A percentile compares a stretch with the other conserved stretches of the same genome.
Evolutionary conservation across 768 basidiomycete species (phyloP).

Genomic region (Megacollybia marginata): DNA sequence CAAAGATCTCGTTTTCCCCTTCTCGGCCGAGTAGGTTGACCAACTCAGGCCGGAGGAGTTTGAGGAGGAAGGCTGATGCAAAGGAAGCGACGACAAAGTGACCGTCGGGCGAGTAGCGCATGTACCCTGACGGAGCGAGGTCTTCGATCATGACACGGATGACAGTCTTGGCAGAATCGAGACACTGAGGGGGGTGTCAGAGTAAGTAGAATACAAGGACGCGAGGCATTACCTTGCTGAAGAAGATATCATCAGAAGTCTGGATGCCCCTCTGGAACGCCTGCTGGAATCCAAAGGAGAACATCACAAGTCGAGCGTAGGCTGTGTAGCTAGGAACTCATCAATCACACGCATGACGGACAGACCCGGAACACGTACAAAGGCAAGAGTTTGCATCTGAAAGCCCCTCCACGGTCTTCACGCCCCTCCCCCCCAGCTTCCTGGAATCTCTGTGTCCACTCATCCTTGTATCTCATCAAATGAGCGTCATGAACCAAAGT

Average conservation of each 20-base stretch:
- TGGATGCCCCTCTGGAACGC: slow-evolving; percentile 67
- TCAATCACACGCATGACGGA: not conserved
- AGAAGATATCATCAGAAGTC: slow-evolving; percentile 54
- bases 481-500: slow-evolving; percentile 54
- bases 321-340: slow-evolving; percentile 47
- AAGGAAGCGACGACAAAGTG: slow-evolving; percentile 78
- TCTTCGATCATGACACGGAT: slow-evolving; percentile 58
- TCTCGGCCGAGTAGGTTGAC: slow-evolving; percentile 51
- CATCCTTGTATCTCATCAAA: slow-evolving; percentile 52
- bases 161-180: slow-evolving; percentile 62
- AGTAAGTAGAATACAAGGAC: slow-evolving; percentile 5
- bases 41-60: slow-evolving; percentile 74
- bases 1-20: slow-evolving; percentile 65
- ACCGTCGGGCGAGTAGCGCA: slow-evolving; percentile 78
- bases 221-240: slow-evolving; percentile 43
- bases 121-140: slow-evolving; percentile 64
- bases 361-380: slow-evolving; percentile 44
- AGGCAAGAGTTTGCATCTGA: slow-evolving; percentile 63
- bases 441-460: slow-evolving; percentile 55
- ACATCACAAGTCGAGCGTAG: slow-evolving; percentile 80
- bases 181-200: slow-evolving; percentile 36
- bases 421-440: slow-evolving; percentile 55
- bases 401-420: slow-evolving; percentile 52
- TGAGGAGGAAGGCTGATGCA: slow-evolving; percentile 77
- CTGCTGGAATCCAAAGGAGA: slow-evolving; percentile 81